These are phyloP conservation scores for Stevia rebaudiana DNA, from an alignment of 140 eudicot species.

Conservation along the genomic window DNA sequence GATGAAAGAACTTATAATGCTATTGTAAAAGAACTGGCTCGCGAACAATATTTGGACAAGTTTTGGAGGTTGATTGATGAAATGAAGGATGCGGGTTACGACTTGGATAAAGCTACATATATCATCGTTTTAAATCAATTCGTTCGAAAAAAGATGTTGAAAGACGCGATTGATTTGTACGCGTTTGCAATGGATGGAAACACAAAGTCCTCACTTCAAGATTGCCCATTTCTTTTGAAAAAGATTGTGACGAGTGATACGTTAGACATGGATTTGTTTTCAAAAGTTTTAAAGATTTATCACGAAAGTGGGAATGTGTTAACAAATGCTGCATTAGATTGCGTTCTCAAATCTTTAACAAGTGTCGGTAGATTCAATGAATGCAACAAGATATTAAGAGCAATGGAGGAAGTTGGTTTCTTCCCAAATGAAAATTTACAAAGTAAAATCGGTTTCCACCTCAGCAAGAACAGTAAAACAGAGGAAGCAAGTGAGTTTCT, in stretches of 20 bases:
- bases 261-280: slow-evolving; percentile 60
- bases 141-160: slow-evolving; percentile 46
- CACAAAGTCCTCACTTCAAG: slow-evolving; percentile 50
- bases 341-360: slow-evolving; percentile 63
- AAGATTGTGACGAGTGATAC: slow-evolving; percentile 52
- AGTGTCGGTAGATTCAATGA: slow-evolving; percentile 61
- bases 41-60: slow-evolving; percentile 51
- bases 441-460: slow-evolving; percentile 50
- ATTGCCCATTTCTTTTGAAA: slow-evolving; percentile 55
- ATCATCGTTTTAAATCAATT: slow-evolving; percentile 34
- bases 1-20: slow-evolving; percentile 52
- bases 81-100: slow-evolving; percentile 52
- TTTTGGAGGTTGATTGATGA: slow-evolving; percentile 68
- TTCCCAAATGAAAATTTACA: slow-evolving; percentile 30
- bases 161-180: slow-evolving; percentile 63
- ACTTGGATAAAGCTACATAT: slow-evolving; percentile 46
- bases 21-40: slow-evolving; percentile 52
- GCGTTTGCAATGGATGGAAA: slow-evolving; percentile 64
- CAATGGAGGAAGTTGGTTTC: slow-evolving; percentile 60
- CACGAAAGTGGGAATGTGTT: slow-evolving; percentile 46
- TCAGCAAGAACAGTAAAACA: slow-evolving; percentile 37
- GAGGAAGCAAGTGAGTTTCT: slow-evolving; percentile 50
- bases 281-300: slow-evolving; percentile 45
- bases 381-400: slow-evolving; percentile 59
- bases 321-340: slow-evolving; percentile 36